Percentiles rank a stretch among this genome's conserved stretches.
Evolutionary conservation across 164 flowering plant genomes (phyloP).

Genomic region (Stephania yunnanensis): DNA sequence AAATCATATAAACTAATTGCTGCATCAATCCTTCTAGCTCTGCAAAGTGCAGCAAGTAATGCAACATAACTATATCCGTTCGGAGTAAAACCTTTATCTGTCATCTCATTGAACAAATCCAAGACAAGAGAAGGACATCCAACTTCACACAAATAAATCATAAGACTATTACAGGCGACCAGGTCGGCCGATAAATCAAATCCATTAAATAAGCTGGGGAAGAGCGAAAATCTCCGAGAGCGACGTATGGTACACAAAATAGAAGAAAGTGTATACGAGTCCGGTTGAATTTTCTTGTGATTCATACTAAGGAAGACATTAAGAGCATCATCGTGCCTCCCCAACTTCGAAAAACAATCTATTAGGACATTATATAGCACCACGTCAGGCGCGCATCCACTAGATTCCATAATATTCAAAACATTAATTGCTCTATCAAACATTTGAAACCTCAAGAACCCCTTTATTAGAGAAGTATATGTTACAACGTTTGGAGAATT

Average conservation of each 20-base stretch:
- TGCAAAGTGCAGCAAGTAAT: slow-evolving; percentile 42
- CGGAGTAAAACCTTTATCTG: slow-evolving; percentile 36
- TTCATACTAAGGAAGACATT: slow-evolving; percentile 28
- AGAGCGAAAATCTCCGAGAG: slow-evolving; percentile 28
- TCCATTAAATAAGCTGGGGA: slow-evolving; percentile 27
- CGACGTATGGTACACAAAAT: slow-evolving; percentile 29
- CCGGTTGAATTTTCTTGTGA: slow-evolving; percentile 37
- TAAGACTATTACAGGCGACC: slow-evolving; percentile 43
- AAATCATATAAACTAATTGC: slow-evolving; percentile 48
- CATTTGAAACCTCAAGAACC: slow-evolving; percentile 35
- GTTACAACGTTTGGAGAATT: slow-evolving; percentile 51
- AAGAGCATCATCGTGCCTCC: slow-evolving; percentile 44
- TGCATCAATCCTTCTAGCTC: slow-evolving; percentile 33
- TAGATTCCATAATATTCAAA: slow-evolving; percentile 26
- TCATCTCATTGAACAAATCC: slow-evolving; percentile 42
- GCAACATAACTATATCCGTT: slow-evolving; percentile 50
- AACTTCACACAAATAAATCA: slow-evolving; percentile 41
- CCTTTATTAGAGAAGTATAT: slow-evolving; percentile 53
- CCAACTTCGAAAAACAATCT: slow-evolving; percentile 42
- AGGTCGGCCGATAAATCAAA: slow-evolving; percentile 35
- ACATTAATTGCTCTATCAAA: slow-evolving; percentile 25
- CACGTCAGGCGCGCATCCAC: slow-evolving; percentile 40
- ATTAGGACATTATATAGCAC: slow-evolving; percentile 56
- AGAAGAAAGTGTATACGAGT: slow-evolving; percentile 49
- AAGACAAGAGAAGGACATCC: slow-evolving; percentile 37